Base-by-base conservation (phyloP, 2,329 filamentous ascomycete species). In the Aspergillus sp. region DNA sequence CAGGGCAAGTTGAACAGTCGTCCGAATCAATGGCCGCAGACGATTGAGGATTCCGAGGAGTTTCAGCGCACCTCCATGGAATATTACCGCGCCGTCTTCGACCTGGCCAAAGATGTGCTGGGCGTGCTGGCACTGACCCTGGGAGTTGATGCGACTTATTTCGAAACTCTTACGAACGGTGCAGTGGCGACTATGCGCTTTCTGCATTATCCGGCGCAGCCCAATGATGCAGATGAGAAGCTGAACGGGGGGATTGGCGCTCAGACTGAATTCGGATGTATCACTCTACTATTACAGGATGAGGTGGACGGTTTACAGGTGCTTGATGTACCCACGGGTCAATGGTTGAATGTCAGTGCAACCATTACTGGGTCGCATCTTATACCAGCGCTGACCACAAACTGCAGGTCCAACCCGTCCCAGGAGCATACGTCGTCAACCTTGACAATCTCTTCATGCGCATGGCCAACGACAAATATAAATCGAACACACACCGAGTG, bases 251-350 rank as follows among this genome's bases (percentile, higher is more conserved):
- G 71, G 0, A 69, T 73, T 20, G 70, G 71, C 1, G 71, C 71
- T 1, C 71, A 74, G 46, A 72, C 66, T 0, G 71, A 74, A 41
- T 74, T 73, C 41, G 71, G 69, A 3, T 65, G 62, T 23, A 59
- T 74, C 3, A 72, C 71, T 12, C 53, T 73, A 2, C 56, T 73
- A 1, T 54, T 74, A 17, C 71, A 74, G 51, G 69, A 69, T 42
- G 64, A 69, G 4, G 65, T 71, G 0, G 64, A 62, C 30, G 68
- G 66, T 2, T 48, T 71, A 10, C 63, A 71, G 44, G 68, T 70
- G 0, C 53, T 62, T 17, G 62, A 71, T 42, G 53, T 42, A 3
- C 51, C 55, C 4, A 54, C 49, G 0, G 58, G 59, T 9, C 23
- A 62, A 53, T 69, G 66, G 66, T 46, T 68, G 15, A 61, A 63